Conservation (phyloP, 805 yeast genomes). For the Hanseniaspora pseudoguilliermondii region DNA sequence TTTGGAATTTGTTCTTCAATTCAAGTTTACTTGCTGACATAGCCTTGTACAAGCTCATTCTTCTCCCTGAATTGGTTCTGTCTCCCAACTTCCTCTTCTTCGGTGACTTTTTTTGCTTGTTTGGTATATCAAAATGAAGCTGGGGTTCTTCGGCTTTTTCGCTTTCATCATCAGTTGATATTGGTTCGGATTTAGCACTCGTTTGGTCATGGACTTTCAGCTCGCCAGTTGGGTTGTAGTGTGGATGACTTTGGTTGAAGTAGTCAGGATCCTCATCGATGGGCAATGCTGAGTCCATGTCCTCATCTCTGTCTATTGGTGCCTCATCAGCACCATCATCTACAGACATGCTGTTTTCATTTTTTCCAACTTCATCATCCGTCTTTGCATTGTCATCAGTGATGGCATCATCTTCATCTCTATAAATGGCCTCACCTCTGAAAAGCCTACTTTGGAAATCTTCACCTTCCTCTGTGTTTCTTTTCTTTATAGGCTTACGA, state of each 20-base stretch:
- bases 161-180: neutral
- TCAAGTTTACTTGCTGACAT: neutral
- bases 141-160: constrained; percentile 2
- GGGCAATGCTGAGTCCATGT: neutral
- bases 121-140: constrained; percentile 11
- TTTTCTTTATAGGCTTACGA: neutral
- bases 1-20: neutral
- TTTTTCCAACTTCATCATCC: neutral
- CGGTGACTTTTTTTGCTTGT: neutral
- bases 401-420: constrained; percentile 22
- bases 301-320: neutral
- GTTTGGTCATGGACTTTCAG: neutral
- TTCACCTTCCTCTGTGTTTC: constrained; percentile 1
- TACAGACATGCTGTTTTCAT: neutral
- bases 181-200: neutral
- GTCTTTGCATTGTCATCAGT: constrained; percentile 13
- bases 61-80: neutral
- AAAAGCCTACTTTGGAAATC: constrained; percentile 27
- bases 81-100: neutral
- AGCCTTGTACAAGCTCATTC: neutral
- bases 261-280: constrained; percentile 4
- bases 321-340: neutral
- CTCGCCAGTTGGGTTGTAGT: neutral
- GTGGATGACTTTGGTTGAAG: neutral
- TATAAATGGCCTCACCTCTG: constrained; percentile 26